Percentiles rank a stretch among this genome's conserved stretches.
phyloP scores from a whole-genome alignment of 352 stramenopile species.

The Pilasporangium apinafurcum region DNA sequence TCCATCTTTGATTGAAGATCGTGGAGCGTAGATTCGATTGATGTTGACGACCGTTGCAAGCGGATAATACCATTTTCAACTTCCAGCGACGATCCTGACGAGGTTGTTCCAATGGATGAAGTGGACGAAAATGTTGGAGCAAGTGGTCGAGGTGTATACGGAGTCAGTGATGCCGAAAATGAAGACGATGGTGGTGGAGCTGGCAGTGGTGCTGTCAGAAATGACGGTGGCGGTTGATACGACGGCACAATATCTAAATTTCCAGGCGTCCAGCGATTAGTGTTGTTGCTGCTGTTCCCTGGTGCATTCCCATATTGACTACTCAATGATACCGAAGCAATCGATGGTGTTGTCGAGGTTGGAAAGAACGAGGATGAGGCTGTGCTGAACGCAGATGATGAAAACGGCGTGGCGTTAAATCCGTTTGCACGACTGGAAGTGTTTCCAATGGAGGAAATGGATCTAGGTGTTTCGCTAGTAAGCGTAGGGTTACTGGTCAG shows the following conservation, averaged over 20 bases:
- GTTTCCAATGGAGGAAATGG: not conserved
- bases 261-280: conserved; percentile 5
- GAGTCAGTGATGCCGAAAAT: not conserved
- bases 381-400: not conserved
- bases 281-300: too few species aligned
- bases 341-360: conserved; percentile 1
- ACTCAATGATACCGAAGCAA: not conserved
- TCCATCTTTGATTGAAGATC: conserved; percentile 81
- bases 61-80: conserved; percentile 60
- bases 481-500: too few species aligned
- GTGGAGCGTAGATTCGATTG: conserved; percentile 65
- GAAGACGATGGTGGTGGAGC: too few species aligned
- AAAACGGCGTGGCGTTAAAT: conserved; percentile 1
- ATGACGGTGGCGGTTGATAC: conserved; percentile 2
- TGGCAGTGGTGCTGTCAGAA: not conserved
- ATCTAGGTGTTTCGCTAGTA: too few species aligned
- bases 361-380: conserved; percentile 14
- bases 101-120: conserved; percentile 7
- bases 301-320: conserved; percentile 1
- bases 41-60: conserved; percentile 71
- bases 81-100: conserved; percentile 14
- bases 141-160: not conserved
- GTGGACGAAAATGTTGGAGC: conserved; percentile 13
- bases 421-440: conserved; percentile 1
- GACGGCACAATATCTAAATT: conserved; percentile 2